phyloP scores from a whole-genome alignment of 768 basidiomycete genomes.

The Mycena rebaudengoi region DNA sequence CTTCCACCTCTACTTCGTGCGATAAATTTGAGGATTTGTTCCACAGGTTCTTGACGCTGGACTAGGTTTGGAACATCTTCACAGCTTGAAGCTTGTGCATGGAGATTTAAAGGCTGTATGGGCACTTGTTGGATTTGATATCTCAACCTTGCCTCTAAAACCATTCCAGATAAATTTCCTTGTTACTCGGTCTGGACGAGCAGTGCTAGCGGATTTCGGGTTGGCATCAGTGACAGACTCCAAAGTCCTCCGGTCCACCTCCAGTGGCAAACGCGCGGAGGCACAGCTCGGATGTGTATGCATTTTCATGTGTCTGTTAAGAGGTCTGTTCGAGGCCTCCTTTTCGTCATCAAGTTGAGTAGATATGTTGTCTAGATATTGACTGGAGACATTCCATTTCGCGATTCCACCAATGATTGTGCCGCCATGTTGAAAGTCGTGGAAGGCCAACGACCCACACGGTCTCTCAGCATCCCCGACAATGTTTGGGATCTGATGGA shows the following conservation, averaged over 20 bases:
- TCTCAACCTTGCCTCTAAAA: background rate
- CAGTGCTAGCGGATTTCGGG: constrained; percentile 37
- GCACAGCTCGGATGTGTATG: constrained; percentile 36
- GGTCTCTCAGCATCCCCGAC: background rate
- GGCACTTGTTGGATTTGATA: constrained; percentile 2
- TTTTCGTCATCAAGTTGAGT: background rate
- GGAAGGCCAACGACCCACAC: constrained; percentile 1
- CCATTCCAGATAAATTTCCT: constrained; percentile 31
- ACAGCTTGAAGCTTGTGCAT: constrained; percentile 34
- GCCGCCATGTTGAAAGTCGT: constrained; percentile 23
- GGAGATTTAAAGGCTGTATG: constrained; percentile 40
- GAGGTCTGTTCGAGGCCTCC: constrained; percentile 28
- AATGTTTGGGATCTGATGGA: constrained; percentile 12
- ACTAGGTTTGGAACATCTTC: constrained; percentile 37
- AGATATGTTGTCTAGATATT: constrained; percentile 26
- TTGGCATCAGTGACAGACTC: constrained; percentile 28
- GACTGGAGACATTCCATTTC: constrained; percentile 32
- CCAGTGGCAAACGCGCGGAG: constrained; percentile 36
- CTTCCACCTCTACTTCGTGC: background rate
- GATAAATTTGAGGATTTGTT: too few species aligned
- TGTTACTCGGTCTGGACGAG: constrained; percentile 29
- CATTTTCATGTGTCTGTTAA: constrained; percentile 36
- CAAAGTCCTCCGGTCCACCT: constrained; percentile 24
- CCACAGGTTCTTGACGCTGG: constrained; percentile 31
- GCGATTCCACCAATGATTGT: too few species aligned